phyloP scores from a whole-genome alignment of 176 grass and related monocot species.

The Tillandsia leiboldiana region DNA sequence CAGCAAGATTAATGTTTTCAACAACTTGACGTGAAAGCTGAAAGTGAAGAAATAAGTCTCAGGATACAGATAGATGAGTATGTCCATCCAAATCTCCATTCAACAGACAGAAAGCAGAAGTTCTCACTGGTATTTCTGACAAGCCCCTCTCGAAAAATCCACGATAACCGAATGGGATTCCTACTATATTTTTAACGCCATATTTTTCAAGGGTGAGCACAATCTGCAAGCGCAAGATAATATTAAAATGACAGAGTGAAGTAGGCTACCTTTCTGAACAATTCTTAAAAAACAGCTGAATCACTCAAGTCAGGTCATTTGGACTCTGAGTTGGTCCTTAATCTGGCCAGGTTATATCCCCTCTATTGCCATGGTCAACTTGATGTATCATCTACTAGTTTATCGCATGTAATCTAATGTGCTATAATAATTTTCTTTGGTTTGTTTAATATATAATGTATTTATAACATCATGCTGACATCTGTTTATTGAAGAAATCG shows the following conservation, averaged over 20 bases:
- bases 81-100: slow-evolving; percentile 3
- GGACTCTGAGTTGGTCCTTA: too few species aligned
- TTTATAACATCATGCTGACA: too few species aligned
- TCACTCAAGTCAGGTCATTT: too few species aligned
- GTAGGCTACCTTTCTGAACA: too few species aligned
- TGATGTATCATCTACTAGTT: too few species aligned
- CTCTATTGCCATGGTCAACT: too few species aligned
- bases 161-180: slow-evolving; percentile 81
- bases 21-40: slow-evolving; percentile 81
- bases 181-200: slow-evolving; percentile 92
- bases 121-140: slow-evolving; percentile 66
- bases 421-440: too few species aligned
- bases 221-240: slow-evolving; percentile 57
- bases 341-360: too few species aligned
- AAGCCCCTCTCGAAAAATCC: slow-evolving; percentile 80
- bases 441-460: too few species aligned
- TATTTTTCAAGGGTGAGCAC: slow-evolving; percentile 96
- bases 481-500: too few species aligned
- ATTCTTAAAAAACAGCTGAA: too few species aligned
- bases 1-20: slow-evolving; percentile 96
- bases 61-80: not conserved
- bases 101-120: slow-evolving; percentile 14
- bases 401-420: too few species aligned
- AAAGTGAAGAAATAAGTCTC: slow-evolving; percentile 3
- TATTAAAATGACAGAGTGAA: not conserved